These are phyloP conservation scores for Neoboletus brunneissimus DNA, from an alignment of 768 basidiomycete species.

Conservation along the genomic window DNA sequence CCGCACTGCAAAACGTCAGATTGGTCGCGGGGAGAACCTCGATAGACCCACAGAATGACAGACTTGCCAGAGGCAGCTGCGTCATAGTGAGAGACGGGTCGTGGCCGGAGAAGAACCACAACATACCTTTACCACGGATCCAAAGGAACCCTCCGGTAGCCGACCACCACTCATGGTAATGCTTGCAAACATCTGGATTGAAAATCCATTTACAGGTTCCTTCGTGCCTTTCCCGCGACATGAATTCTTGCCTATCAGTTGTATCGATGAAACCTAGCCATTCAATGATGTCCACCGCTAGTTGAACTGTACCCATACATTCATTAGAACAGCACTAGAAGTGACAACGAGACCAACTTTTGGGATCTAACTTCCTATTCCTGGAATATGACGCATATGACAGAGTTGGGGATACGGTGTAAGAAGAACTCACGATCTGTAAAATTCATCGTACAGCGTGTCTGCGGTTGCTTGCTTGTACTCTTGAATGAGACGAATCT, in stretches of 20 bases:
- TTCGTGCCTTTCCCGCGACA: conserved; percentile 24
- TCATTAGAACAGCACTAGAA: conserved; percentile 1
- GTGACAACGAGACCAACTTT: conserved; percentile 12
- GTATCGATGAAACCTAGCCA: conserved; percentile 27
- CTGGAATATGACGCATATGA: conserved; percentile 9
- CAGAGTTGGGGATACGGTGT: too few species aligned
- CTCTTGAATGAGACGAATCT: conserved; percentile 19
- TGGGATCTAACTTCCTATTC: conserved; percentile 20
- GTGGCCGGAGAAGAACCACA: background rate
- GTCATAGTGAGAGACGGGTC: conserved; percentile 1
- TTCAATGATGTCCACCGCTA: conserved; percentile 19
- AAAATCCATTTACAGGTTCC: conserved; percentile 28
- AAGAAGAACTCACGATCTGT: conserved; percentile 13
- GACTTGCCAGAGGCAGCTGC: conserved; percentile 24
- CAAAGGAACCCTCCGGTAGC: conserved; percentile 23
- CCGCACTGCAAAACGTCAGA: conserved; percentile 17
- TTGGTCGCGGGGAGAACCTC: background rate
- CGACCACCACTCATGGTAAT: conserved; percentile 20
- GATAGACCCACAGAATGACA: conserved; percentile 20
- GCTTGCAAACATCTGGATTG: conserved; percentile 14
- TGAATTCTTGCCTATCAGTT: conserved; percentile 23
- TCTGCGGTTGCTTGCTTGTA: conserved; percentile 20
- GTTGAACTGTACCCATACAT: conserved; percentile 16
- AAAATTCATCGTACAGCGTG: conserved; percentile 20
- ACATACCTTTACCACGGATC: conserved; percentile 24